phyloP scores from a whole-genome alignment of 441 rosid genomes.

The Croton setiger region DNA sequence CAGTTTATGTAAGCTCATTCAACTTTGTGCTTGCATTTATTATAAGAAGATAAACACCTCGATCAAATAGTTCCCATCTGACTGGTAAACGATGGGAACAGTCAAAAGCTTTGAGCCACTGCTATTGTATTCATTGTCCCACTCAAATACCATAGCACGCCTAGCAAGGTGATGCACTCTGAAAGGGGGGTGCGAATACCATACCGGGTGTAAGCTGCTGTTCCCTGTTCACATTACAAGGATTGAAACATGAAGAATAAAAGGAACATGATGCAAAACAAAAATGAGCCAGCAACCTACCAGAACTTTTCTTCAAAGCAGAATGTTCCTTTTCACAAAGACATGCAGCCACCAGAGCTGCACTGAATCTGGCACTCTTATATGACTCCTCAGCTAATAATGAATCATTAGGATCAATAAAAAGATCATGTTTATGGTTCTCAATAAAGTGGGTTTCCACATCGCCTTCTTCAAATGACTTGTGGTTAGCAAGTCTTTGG shows the following conservation, averaged over 20 bases:
- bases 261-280: constrained; percentile 21
- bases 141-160: constrained; percentile 62
- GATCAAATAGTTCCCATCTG: constrained; percentile 65
- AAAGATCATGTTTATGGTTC: constrained; percentile 69
- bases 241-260: constrained; percentile 18
- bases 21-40: constrained; percentile 21
- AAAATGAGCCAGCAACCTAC: constrained; percentile 44
- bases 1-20: constrained; percentile 5
- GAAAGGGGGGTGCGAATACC: constrained; percentile 84
- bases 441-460: constrained; percentile 98
- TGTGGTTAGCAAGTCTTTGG: constrained; percentile 71
- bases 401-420: constrained; percentile 55
- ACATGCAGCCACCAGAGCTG: constrained; percentile 73
- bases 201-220: constrained; percentile 45
- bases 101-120: constrained; percentile 42
- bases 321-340: constrained; percentile 55
- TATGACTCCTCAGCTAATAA: constrained; percentile 42
- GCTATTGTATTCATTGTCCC: constrained; percentile 60
- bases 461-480: constrained; percentile 68
- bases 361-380: constrained; percentile 48
- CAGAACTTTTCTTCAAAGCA: constrained; percentile 37
- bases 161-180: constrained; percentile 70
- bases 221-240: constrained; percentile 46
- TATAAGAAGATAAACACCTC: constrained; percentile 44
- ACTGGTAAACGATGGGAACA: constrained; percentile 44